Evolutionary conservation across 2,329 filamentous ascomycete genomes (phyloP), one percentile per base, ranked within the genome.

Genomic region (Ramichloridium luteum): DNA sequence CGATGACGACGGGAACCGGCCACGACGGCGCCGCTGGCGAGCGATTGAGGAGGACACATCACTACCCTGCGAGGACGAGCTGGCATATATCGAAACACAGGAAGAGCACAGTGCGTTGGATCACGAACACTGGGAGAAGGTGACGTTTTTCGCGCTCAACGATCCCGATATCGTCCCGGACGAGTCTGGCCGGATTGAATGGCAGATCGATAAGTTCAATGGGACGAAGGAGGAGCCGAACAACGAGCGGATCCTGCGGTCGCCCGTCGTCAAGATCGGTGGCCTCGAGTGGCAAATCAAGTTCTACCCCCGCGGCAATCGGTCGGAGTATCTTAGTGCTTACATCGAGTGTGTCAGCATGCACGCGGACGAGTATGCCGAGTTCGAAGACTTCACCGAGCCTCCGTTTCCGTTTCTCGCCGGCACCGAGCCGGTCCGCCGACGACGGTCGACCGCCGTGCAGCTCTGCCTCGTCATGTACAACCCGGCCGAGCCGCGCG

Each of bases 201-300:
- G 73, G 73, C 57, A 60, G 28, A 59, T 77, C 26, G 64, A 69
- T 17, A 60, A 63, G 25, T 69, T 74, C 44, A 70, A 74, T 37
- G 73, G 73, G 29, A 76, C 71, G 9, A 66, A 61, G 30, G 70
- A 75, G 29, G 64, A 64, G 3, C 72, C 72, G 3, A 76, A 76
- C 45, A 63, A 63, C 25, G 64, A 67, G 22, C 60, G 65, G 25
- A 58, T 76, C 40, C 72, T 76, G 64, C 66, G 65, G 16, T 77
- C 73, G 4, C 68, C 64, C 0, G 48, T 62, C 4, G 66, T 71
- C 8, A 63, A 55, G 15, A 58, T 77, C 35, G 73, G 70, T 13
- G 72, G 69, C 13, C 66, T 70, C 38, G 72, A 74, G 48, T 77
- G 72, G 72, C 71, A 67, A 34, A 70, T 77, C 57, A 77, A 77